Conservation (phyloP, 2,329 filamentous ascomycete genomes). For the Sporothrix sp. region DNA sequence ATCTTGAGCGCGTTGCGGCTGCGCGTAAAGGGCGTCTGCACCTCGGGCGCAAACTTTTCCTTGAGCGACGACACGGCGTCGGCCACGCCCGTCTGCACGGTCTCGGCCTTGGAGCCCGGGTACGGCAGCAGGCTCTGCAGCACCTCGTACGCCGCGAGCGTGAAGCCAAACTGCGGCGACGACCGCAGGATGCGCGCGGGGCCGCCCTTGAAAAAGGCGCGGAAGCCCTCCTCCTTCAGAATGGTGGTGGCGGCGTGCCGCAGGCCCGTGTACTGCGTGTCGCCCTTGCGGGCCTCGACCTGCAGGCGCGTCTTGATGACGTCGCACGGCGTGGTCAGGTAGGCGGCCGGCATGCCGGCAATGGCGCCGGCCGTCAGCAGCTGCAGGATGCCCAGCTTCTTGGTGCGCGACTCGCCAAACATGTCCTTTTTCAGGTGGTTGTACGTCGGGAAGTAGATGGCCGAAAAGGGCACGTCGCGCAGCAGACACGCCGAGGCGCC, state of each 20-base stretch:
- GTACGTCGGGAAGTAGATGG: slow-evolving; percentile 98
- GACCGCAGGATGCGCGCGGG: slow-evolving; percentile 91
- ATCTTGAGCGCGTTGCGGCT: slow-evolving; percentile 92
- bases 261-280: slow-evolving; percentile 76
- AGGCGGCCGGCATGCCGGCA: slow-evolving; percentile 81
- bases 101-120: slow-evolving; percentile 52
- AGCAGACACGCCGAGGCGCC: slow-evolving; percentile 88
- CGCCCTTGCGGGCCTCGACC: slow-evolving; percentile 93
- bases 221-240: slow-evolving; percentile 83
- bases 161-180: slow-evolving; percentile 96
- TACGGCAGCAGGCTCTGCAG: slow-evolving; percentile 72
- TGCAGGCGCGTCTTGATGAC: slow-evolving; percentile 99
- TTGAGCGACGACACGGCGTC: slow-evolving; percentile 35
- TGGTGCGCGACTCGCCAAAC: slow-evolving; percentile 79
- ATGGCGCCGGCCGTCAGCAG: slow-evolving; percentile 92
- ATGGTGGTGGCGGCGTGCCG: slow-evolving; percentile 79
- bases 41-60: slow-evolving; percentile 3
- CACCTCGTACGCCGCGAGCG: slow-evolving; percentile 88
- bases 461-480: slow-evolving; percentile 94
- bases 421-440: slow-evolving; percentile 87
- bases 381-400: slow-evolving; percentile 84
- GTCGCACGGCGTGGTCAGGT: slow-evolving; percentile 93
- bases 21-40: slow-evolving; percentile 42
- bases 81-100: slow-evolving; percentile 47
- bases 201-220: slow-evolving; percentile 96